These are phyloP conservation scores for Exsudoporus frostii DNA, from an alignment of 768 basidiomycete species.

Conservation along the genomic window DNA sequence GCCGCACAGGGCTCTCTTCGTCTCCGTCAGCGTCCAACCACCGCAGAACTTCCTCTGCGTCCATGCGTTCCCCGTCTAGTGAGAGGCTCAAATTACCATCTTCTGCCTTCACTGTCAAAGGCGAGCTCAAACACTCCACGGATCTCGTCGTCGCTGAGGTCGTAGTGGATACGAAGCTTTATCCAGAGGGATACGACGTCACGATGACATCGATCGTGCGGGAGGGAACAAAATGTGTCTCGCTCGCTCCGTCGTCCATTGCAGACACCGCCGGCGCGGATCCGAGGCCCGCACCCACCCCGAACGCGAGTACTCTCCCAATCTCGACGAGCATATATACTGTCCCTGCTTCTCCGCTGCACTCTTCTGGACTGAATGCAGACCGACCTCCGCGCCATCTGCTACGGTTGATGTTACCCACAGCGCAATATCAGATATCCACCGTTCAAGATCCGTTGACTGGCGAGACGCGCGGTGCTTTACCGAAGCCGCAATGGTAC, in stretches of 20 bases:
- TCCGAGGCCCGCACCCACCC: not conserved
- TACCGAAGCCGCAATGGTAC: slow-evolving; percentile 72
- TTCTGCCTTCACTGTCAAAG: slow-evolving; percentile 60
- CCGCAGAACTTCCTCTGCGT: slow-evolving; percentile 21
- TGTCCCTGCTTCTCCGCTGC: slow-evolving; percentile 78
- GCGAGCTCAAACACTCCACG: slow-evolving; percentile 55
- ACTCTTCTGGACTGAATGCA: slow-evolving; percentile 62
- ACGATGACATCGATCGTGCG: slow-evolving; percentile 43
- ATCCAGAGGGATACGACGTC: slow-evolving; percentile 71
- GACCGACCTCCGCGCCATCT: slow-evolving; percentile 65
- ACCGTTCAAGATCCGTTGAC: slow-evolving; percentile 81
- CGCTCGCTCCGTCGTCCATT: slow-evolving; percentile 26
- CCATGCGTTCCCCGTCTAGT: slow-evolving; percentile 32
- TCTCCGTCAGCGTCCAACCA: slow-evolving; percentile 23
- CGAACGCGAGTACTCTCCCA: slow-evolving; percentile 38
- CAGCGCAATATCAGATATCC: slow-evolving; percentile 73
- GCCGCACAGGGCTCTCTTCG: slow-evolving; percentile 15
- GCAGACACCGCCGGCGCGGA: not conserved
- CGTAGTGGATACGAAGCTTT: slow-evolving; percentile 77
- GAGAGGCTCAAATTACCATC: slow-evolving; percentile 36
- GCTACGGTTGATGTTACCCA: slow-evolving; percentile 75
- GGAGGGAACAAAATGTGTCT: slow-evolving; percentile 36
- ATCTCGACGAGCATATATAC: slow-evolving; percentile 63
- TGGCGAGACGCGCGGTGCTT: slow-evolving; percentile 57
- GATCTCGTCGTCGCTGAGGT: slow-evolving; percentile 79